Evolutionary conservation across 768 basidiomycete species (phyloP).

Genomic region (Mycena sanguinolenta): DNA sequence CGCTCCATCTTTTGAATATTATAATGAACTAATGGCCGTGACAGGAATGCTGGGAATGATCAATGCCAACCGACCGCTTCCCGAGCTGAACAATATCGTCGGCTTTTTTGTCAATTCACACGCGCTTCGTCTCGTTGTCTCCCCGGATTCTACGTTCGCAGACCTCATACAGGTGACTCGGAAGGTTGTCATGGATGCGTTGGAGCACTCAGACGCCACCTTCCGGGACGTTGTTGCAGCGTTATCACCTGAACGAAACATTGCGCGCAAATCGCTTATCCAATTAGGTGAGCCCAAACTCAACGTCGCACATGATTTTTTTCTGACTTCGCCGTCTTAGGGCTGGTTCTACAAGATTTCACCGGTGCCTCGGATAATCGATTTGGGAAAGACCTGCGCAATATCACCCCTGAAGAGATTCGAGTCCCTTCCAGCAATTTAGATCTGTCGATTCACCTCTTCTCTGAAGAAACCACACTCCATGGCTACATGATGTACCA

Average conservation of each 20-base stretch:
- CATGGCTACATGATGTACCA: constrained; percentile 14
- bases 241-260: constrained; percentile 13
- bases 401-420: constrained; percentile 8
- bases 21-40: constrained; percentile 8
- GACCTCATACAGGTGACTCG: constrained; percentile 9
- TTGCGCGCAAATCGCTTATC: constrained; percentile 8
- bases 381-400: constrained; percentile 4
- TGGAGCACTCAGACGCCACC: constrained; percentile 9
- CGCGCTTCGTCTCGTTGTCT: constrained; percentile 6
- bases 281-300: constrained; percentile 1
- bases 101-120: constrained; percentile 12
- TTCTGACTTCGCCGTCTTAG: constrained; percentile 4
- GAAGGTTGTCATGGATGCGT: constrained; percentile 8
- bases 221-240: constrained; percentile 5
- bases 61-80: constrained; percentile 13
- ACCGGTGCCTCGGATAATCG: constrained; percentile 10
- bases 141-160: constrained; percentile 9
- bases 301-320: constrained; percentile 1
- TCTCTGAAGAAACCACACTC: constrained; percentile 12
- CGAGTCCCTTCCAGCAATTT: constrained; percentile 11
- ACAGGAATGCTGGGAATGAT: constrained; percentile 13
- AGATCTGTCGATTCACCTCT: constrained; percentile 8
- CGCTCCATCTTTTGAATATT: neutral
- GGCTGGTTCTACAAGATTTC: constrained; percentile 7
- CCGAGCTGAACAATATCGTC: constrained; percentile 12